Base-by-base conservation (phyloP, 192 early-diverging fungal species). In the Backusella tuberculispora region DNA sequence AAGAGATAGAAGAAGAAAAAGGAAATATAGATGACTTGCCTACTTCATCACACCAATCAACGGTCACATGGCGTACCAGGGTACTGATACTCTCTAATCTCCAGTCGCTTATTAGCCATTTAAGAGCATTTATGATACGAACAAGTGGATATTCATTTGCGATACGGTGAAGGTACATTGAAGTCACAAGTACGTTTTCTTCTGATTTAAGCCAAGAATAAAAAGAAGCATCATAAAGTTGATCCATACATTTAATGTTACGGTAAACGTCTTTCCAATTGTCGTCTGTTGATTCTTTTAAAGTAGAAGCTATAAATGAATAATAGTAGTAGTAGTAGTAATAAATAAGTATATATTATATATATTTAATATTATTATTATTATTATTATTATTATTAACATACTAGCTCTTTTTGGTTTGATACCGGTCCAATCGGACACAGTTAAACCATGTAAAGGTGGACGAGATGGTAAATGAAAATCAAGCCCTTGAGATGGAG, bases 61-160 rank as follows among this genome's bases (percentile, higher is more conserved):
- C 83, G 15, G 90, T 91, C 46, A 93, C 87, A 74, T 91, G 88
- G 45, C 88, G 80, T n/a, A 93, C 87, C 13, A 93, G 84, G 19
- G 88, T 81, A 45, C 84, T 88, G 50, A 89, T 93, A 29, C 89
- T 91, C 77, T 92, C 90, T 68, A 92, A 85, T 13, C 88, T 82
- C 92, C 92, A 93, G 38, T 87, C 88, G 26, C 88, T 88, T 65
- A 93, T 87, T 3, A 93, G 85, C 92, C 92, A 93, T 71, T 89
- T 88, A 14, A 93, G 80, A 4, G 92, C 90, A 78, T 93, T 91
- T 74, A 90, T 88, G 48, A 92, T 93, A 66, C 92, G 87, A 63
- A 87, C 88, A 65, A 92, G 84, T 41, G 88, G 85, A 71, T 92
- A 93, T 78, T 93, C 90, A 72, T 90, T 90, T 37, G 92, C 90